Percentiles rank a stretch among this genome's conserved stretches.
These are phyloP conservation scores for Stachybotrys chartarum DNA, from an alignment of 2,329 filamentous ascomycete species.

Conservation along the genomic window DNA sequence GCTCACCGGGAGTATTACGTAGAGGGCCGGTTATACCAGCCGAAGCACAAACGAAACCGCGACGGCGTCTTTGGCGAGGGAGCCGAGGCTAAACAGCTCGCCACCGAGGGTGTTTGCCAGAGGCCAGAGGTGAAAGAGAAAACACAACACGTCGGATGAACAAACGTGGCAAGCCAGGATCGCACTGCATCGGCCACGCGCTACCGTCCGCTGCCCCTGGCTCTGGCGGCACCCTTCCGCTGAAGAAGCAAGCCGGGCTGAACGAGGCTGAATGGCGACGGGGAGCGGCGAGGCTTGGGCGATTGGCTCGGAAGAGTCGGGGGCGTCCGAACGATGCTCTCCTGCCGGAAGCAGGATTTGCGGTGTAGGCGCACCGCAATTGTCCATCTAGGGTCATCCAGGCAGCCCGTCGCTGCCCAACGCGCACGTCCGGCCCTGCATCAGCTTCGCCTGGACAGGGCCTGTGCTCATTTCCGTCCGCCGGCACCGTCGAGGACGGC, in stretches of 20 bases:
- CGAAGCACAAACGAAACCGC: background rate
- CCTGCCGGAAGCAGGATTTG: background rate
- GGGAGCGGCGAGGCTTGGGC: background rate
- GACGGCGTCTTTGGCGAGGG: background rate
- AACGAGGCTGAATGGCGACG: background rate
- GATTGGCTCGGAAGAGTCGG: background rate
- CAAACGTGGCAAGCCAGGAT: background rate
- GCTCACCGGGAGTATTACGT: background rate
- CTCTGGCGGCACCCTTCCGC: background rate
- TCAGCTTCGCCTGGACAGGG: background rate
- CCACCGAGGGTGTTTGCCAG: background rate
- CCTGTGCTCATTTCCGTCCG: too few species aligned
- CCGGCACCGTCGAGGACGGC: too few species aligned
- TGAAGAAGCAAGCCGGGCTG: background rate
- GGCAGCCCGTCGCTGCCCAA: background rate
- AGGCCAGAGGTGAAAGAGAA: background rate
- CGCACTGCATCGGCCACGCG: background rate
- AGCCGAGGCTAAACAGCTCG: background rate
- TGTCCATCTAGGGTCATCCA: background rate
- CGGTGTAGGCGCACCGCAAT: background rate
- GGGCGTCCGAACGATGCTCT: background rate
- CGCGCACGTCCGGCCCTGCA: background rate
- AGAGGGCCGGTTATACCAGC: background rate
- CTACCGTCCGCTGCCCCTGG: background rate
- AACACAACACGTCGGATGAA: background rate